Evolutionary conservation across 352 stramenopile species (phyloP).

Genomic region (Phytophthora vignae): DNA sequence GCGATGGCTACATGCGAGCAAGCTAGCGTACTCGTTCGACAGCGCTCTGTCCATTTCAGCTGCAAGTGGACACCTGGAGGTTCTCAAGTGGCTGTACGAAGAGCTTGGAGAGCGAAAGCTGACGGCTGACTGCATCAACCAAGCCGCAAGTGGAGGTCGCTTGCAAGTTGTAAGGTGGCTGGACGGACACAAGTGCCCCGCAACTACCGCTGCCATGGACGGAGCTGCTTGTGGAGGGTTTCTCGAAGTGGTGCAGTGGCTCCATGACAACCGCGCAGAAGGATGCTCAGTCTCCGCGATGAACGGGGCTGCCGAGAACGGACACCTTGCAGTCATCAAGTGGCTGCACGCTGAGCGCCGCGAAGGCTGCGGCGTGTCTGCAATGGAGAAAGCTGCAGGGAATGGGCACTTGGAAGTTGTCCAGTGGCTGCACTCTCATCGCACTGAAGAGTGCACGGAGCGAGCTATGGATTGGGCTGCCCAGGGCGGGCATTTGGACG

Average conservation of each 20-base stretch:
- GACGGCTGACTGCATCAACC: conserved; percentile 21
- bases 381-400: conserved; percentile 36
- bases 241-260: conserved; percentile 25
- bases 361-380: conserved; percentile 27
- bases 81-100: conserved; percentile 27
- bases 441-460: conserved; percentile 29
- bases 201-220: conserved; percentile 29
- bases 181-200: conserved; percentile 13
- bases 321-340: conserved; percentile 20
- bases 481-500: conserved; percentile 29
- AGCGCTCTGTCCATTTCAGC: conserved; percentile 8
- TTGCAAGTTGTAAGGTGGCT: conserved; percentile 33
- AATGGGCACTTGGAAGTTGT: conserved; percentile 35
- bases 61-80: conserved; percentile 12
- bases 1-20: conserved; percentile 16
- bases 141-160: conserved; percentile 28
- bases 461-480: conserved; percentile 37
- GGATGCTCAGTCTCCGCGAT: conserved; percentile 25
- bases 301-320: conserved; percentile 32
- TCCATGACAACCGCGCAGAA: conserved; percentile 22
- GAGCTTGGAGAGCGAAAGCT: conserved; percentile 15
- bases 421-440: conserved; percentile 27
- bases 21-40: neutral
- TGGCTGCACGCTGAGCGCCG: conserved; percentile 23
- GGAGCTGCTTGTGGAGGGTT: conserved; percentile 21